Percentiles rank a stretch among this genome's conserved stretches.
Conservation (phyloP, 495 filamentous ascomycete species). For the Penicillium psychrofluorescens region DNA sequence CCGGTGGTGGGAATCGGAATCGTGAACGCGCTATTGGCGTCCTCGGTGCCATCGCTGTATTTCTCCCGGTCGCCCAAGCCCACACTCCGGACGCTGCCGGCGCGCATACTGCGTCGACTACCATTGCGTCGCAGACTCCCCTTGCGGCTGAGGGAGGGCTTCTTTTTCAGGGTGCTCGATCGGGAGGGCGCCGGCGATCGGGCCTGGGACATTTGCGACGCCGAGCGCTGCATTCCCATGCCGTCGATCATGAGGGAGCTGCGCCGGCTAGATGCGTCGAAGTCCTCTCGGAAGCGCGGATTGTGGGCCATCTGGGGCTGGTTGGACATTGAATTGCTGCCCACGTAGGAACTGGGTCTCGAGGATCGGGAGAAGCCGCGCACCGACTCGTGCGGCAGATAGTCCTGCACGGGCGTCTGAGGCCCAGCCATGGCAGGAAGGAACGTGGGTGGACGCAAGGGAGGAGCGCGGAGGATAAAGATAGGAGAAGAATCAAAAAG, state of each 20-base stretch:
- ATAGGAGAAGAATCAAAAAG: background rate
- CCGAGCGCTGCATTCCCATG: constrained; percentile 37
- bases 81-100: constrained; percentile 74
- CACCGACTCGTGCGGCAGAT: too few relatives aligned
- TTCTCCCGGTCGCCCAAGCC: constrained; percentile 53
- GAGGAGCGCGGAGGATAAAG: background rate
- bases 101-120: constrained; percentile 66
- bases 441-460: constrained; percentile 12
- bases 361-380: constrained; percentile 16
- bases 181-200: constrained; percentile 53
- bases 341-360: constrained; percentile 32
- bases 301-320: constrained; percentile 38
- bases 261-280: constrained; percentile 59
- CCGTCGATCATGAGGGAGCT: constrained; percentile 52
- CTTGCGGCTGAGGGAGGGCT: constrained; percentile 63
- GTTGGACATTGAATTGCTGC: constrained; percentile 27
- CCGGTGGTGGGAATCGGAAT: constrained; percentile 83
- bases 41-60: constrained; percentile 55
- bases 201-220: constrained; percentile 46
- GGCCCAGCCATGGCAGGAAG: constrained; percentile 34
- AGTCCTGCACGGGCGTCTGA: constrained; percentile 37
- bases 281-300: constrained; percentile 61
- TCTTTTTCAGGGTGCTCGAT: constrained; percentile 80
- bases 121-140: constrained; percentile 71
- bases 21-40: constrained; percentile 77